Evolutionary conservation across 441 rosid genomes (phyloP).

Genomic region (Populus trichocarpa): DNA sequence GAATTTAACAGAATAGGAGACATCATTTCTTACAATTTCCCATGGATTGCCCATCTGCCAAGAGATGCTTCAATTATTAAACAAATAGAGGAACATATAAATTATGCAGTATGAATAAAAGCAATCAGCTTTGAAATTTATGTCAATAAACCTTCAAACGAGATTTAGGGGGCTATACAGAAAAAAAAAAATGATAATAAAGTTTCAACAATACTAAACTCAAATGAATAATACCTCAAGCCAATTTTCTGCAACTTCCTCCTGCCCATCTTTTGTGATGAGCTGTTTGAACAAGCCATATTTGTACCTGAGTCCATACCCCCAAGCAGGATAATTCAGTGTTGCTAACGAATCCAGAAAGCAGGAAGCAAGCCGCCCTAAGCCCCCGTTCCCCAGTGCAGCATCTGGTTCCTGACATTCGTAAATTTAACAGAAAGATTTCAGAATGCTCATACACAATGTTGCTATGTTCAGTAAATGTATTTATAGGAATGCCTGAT

Average conservation of each 20-base stretch:
- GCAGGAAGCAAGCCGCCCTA: slow-evolving; percentile 60
- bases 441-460: neutral
- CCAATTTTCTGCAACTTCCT: slow-evolving; percentile 51
- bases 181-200: neutral
- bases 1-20: slow-evolving; percentile 40
- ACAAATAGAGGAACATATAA: slow-evolving; percentile 2
- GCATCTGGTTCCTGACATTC: slow-evolving; percentile 53
- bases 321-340: slow-evolving; percentile 62
- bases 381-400: slow-evolving; percentile 62
- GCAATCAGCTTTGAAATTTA: neutral
- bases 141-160: neutral
- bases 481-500: neutral
- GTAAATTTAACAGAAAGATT: neutral
- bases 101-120: neutral
- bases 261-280: slow-evolving; percentile 45
- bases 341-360: slow-evolving; percentile 65
- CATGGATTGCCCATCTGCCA: slow-evolving; percentile 47
- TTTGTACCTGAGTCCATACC: slow-evolving; percentile 50
- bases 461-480: too few relatives aligned
- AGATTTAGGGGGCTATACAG: neutral
- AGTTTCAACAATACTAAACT: neutral
- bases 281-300: slow-evolving; percentile 45
- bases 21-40: slow-evolving; percentile 42
- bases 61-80: slow-evolving; percentile 6
- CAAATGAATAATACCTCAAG: slow-evolving; percentile 33